phyloP scores from a whole-genome alignment of 2,329 filamentous ascomycete genomes.

The Madurella mycetomatis region DNA sequence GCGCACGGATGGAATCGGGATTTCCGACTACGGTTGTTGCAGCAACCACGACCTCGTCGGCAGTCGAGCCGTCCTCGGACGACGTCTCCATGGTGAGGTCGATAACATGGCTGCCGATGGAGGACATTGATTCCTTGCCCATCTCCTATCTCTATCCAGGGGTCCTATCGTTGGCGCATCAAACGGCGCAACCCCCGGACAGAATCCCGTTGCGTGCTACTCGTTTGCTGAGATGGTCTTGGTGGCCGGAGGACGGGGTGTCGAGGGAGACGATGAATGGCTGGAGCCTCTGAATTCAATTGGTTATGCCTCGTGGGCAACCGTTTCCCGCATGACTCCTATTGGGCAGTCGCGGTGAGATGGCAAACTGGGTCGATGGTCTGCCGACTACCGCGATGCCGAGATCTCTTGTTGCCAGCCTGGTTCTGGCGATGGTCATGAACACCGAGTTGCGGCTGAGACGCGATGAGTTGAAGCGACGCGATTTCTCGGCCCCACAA shows the following conservation, averaged over 20 bases:
- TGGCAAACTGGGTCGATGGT: background rate
- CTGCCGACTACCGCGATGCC: background rate
- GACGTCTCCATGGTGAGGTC: constrained; percentile 18
- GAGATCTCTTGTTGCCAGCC: background rate
- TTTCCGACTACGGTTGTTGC: background rate
- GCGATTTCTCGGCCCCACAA: constrained; percentile 16
- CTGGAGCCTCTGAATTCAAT: too few relatives aligned
- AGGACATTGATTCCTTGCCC: constrained; percentile 4
- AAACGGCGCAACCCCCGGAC: background rate
- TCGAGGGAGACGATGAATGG: background rate
- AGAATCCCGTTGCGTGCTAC: background rate
- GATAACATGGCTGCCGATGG: constrained; percentile 1
- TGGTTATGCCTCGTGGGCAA: background rate
- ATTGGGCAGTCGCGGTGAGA: background rate
- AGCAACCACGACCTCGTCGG: constrained; percentile 11
- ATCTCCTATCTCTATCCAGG: background rate
- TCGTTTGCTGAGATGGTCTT: background rate
- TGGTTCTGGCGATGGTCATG: constrained; percentile 1
- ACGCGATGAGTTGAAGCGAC: constrained; percentile 10
- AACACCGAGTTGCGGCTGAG: constrained; percentile 2
- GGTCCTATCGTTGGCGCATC: constrained; percentile 1
- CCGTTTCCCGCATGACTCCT: background rate
- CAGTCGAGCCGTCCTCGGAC: constrained; percentile 3
- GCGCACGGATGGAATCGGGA: background rate
- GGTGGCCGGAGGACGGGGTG: background rate